Percentiles rank a stretch among this genome's conserved stretches.
Evolutionary conservation across 2,329 filamentous ascomycete genomes (phyloP).

Genomic region (Fusarium sp.): DNA sequence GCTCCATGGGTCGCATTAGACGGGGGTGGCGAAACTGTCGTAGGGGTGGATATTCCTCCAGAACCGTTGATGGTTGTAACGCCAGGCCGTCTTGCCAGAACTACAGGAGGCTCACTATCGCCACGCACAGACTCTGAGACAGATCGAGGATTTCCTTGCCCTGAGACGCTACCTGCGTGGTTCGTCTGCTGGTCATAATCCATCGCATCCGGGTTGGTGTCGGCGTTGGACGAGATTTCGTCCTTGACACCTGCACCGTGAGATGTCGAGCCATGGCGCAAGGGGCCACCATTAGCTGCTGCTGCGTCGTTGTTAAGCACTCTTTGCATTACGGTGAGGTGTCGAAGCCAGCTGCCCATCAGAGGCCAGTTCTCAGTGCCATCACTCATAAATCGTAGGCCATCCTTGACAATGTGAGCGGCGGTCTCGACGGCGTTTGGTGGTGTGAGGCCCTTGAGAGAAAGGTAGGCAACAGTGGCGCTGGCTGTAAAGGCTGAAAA

Average conservation of each 20-base stretch:
- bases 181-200: conserved; percentile 62
- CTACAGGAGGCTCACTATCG: conserved; percentile 63
- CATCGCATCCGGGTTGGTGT: conserved; percentile 65
- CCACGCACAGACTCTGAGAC: conserved; percentile 55
- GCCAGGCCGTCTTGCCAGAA: conserved; percentile 60
- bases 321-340: conserved; percentile 69
- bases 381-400: conserved; percentile 66
- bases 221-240: conserved; percentile 63
- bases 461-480: conserved; percentile 69
- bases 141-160: conserved; percentile 48
- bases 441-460: conserved; percentile 68
- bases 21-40: conserved; percentile 56
- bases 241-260: conserved; percentile 57
- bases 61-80: conserved; percentile 69
- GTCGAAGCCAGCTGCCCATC: conserved; percentile 67
- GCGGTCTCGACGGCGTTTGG: conserved; percentile 66
- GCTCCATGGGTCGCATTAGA: conserved; percentile 35
- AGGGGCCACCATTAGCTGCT: conserved; percentile 39
- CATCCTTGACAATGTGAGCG: conserved; percentile 65
- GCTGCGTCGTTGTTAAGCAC: conserved; percentile 64
- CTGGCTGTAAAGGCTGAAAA: conserved; percentile 70
- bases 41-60: conserved; percentile 58
- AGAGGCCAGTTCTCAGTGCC: conserved; percentile 69
- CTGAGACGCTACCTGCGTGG: conserved; percentile 29
- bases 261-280: conserved; percentile 48